Conservation (phyloP, 2,329 filamentous ascomycete genomes). For the Aphanocladium album region DNA sequence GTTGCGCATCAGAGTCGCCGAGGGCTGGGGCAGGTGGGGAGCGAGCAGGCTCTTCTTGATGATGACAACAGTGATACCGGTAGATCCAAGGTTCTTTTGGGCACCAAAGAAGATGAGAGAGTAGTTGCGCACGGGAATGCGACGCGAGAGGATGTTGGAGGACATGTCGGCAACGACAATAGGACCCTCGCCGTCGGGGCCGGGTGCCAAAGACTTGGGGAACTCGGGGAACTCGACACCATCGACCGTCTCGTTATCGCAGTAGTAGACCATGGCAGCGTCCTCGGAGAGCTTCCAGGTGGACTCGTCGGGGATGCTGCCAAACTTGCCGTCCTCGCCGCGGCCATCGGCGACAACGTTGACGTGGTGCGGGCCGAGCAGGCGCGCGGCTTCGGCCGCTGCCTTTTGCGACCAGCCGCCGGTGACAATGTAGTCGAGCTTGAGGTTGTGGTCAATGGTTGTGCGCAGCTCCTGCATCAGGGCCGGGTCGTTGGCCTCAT, state of each 20-base stretch:
- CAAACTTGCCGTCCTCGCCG: constrained; percentile 70
- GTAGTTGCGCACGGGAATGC: constrained; percentile 73
- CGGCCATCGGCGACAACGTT: constrained; percentile 71
- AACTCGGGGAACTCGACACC: constrained; percentile 82
- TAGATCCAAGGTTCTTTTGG: constrained; percentile 87
- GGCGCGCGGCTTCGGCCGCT: constrained; percentile 70
- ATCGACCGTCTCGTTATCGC: constrained; percentile 91
- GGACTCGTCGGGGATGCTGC: constrained; percentile 70
- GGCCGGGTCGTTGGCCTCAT: constrained; percentile 42
- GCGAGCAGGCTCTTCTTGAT: constrained; percentile 77
- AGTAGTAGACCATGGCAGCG: constrained; percentile 77
- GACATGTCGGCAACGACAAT: constrained; percentile 90
- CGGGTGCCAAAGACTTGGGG: constrained; percentile 58
- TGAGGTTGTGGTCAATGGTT: constrained; percentile 64
- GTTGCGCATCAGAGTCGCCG: constrained; percentile 63
- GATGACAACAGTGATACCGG: constrained; percentile 82
- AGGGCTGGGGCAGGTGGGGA: constrained; percentile 59
- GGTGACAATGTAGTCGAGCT: constrained; percentile 85
- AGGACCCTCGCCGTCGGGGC: constrained; percentile 56
- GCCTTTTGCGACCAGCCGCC: constrained; percentile 88
- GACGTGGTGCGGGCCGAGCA: constrained; percentile 73
- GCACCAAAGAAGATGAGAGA: constrained; percentile 86
- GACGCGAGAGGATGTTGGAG: constrained; percentile 84
- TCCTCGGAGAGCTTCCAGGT: constrained; percentile 69
- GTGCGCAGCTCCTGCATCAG: constrained; percentile 56